Conservation (phyloP, 2,329 filamentous ascomycete species). For the Fusarium nisikadoi region DNA sequence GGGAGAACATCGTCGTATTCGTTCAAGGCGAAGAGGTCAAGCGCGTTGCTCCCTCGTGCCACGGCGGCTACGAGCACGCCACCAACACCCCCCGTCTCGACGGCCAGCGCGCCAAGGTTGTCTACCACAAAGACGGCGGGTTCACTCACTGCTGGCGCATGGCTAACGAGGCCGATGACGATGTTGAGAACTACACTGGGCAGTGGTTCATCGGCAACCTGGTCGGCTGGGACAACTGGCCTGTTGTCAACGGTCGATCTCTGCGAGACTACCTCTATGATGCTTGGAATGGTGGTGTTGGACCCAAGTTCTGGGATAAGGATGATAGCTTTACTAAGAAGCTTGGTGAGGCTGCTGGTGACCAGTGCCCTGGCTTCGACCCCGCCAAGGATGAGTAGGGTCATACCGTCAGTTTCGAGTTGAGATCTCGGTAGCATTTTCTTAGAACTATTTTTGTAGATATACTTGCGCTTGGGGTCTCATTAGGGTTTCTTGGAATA, state of each 20-base stretch:
- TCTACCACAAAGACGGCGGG: constrained; percentile 52
- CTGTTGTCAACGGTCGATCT: constrained; percentile 34
- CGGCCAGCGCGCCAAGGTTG: constrained; percentile 48
- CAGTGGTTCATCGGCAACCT: constrained; percentile 49
- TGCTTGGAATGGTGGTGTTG: constrained; percentile 18
- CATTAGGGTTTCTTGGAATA: no score
- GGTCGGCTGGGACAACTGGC: constrained; percentile 30
- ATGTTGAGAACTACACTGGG: constrained; percentile 49
- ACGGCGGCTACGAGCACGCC: constrained; percentile 13
- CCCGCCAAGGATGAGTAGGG: constrained; percentile 6
- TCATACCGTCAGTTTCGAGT: accelerated
- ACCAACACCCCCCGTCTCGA: constrained; percentile 15
- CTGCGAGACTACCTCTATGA: constrained; percentile 14
- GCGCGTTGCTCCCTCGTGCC: constrained; percentile 20
- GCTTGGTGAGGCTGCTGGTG: constrained; percentile 16
- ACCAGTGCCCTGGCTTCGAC: constrained; percentile 20
- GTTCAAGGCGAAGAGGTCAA: constrained; percentile 25
- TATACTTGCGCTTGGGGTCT: no score
- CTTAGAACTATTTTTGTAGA: background rate
- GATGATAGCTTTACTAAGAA: constrained; percentile 11
- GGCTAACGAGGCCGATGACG: constrained; percentile 37
- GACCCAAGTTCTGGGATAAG: constrained; percentile 19
- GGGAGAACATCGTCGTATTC: constrained; percentile 29
- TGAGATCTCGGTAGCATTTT: background rate
- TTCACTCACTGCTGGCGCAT: constrained; percentile 52